Conservation (phyloP, 2,329 filamentous ascomycete genomes). For the Colletotrichum truncatum region DNA sequence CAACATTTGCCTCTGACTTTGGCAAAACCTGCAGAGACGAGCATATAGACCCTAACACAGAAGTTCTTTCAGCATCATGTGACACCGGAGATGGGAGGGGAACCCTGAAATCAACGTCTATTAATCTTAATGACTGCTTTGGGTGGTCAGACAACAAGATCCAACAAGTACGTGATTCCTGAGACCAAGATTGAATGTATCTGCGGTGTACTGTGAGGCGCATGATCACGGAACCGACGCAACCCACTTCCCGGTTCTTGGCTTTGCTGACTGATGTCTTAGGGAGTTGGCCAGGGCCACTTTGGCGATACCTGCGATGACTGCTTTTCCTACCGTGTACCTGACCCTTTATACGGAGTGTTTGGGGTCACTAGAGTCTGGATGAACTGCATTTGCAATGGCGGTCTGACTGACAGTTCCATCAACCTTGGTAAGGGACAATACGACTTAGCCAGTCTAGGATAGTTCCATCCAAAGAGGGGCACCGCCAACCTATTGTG, state of each 20-base stretch:
- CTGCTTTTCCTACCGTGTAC: constrained; percentile 28
- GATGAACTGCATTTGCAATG: constrained; percentile 24
- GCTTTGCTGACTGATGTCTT: not conserved
- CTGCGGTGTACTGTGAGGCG: not conserved
- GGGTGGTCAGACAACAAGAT: constrained; percentile 9
- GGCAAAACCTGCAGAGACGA: constrained; percentile 25
- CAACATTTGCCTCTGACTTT: constrained; percentile 8
- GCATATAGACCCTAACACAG: constrained; percentile 8
- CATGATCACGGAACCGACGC: not conserved
- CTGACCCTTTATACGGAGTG: constrained; percentile 11
- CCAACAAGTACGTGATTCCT: constrained; percentile 27
- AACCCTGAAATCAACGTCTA: constrained; percentile 5
- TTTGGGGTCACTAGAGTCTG: constrained; percentile 15
- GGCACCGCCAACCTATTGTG: no score
- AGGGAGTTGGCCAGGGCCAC: constrained; percentile 24
- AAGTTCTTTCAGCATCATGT: constrained; percentile 18
- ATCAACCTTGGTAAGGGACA: constrained; percentile 17
- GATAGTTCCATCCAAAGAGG: no score
- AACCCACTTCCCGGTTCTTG: not conserved
- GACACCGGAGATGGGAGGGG: constrained; percentile 21
- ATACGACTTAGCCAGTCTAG: not conserved
- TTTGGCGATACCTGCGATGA: constrained; percentile 37
- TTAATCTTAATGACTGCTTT: constrained; percentile 23
- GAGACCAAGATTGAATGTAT: not conserved
- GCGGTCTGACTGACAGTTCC: not conserved